Conservation (phyloP, 1,284 basidiomycete species). For the Mycena sp. region DNA sequence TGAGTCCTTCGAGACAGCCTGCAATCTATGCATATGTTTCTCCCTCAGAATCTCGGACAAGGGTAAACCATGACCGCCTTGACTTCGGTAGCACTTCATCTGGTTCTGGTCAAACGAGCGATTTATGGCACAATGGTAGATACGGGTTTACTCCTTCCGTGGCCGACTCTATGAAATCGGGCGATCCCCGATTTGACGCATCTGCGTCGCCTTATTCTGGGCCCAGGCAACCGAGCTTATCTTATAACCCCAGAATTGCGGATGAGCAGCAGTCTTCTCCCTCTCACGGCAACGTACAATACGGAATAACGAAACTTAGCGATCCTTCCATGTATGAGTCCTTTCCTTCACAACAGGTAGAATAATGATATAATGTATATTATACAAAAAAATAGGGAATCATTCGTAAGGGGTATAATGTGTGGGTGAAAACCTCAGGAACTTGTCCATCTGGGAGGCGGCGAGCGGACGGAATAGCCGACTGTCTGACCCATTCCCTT, state of each 20-base stretch:
- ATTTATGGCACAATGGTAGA: not conserved
- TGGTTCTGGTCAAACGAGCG: constrained; percentile 17
- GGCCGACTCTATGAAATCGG: not conserved
- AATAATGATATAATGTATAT: constrained; percentile 1
- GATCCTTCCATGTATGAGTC: not conserved
- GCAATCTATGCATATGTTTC: constrained; percentile 11
- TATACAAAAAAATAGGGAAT: constrained; percentile 10
- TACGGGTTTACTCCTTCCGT: not conserved
- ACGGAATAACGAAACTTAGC: not conserved
- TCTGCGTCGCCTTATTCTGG: too few species aligned
- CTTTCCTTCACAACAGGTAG: too few species aligned
- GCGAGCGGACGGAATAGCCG: constrained; percentile 63
- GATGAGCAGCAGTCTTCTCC: not conserved
- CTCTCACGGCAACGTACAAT: not conserved
- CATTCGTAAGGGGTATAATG: constrained; percentile 17
- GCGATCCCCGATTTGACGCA: constrained; percentile 7
- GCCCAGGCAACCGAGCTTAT: constrained; percentile 23
- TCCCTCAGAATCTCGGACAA: constrained; percentile 1
- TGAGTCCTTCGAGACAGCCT: not conserved
- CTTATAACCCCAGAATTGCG: too few species aligned
- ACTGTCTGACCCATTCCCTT: constrained; percentile 84
- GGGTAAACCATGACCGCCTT: constrained; percentile 4
- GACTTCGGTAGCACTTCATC: not conserved
- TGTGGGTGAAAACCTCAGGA: not conserved
- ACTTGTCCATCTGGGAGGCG: constrained; percentile 59